A percentile compares a stretch with the other conserved stretches of the same genome.
These are phyloP conservation scores for Globisporangium megalacanthum DNA, from an alignment of 352 stramenopile species.

Conservation along the genomic window DNA sequence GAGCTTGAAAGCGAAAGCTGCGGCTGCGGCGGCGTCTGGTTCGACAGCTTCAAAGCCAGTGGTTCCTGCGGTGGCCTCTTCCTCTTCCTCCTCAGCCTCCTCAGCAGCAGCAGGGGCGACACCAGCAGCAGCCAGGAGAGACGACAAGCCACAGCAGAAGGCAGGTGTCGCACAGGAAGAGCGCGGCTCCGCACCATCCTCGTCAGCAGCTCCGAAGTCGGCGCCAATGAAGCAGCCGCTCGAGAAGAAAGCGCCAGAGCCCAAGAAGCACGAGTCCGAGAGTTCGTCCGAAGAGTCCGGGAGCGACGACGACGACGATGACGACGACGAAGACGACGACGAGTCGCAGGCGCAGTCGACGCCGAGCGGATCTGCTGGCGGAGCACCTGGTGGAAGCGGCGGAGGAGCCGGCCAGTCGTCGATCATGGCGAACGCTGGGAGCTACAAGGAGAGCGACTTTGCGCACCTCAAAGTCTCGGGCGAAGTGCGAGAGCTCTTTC, in stretches of 20 bases:
- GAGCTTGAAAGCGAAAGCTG: conserved; percentile 31
- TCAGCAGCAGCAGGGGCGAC: not conserved
- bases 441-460: conserved; percentile 89
- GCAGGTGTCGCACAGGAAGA: conserved; percentile 11
- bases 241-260: conserved; percentile 35
- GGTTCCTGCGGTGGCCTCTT: not conserved
- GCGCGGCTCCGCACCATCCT: not conserved
- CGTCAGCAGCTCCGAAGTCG: conserved; percentile 18
- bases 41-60: conserved; percentile 7
- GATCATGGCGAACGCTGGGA: conserved; percentile 61
- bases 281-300: conserved; percentile 67
- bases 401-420: conserved; percentile 29
- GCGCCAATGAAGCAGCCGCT: conserved; percentile 22
- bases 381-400: not conserved
- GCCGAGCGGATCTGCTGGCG: conserved; percentile 7
- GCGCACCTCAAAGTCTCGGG: conserved; percentile 84
- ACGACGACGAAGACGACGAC: conserved; percentile 52
- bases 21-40: conserved; percentile 2
- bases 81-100: not conserved
- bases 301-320: conserved; percentile 62
- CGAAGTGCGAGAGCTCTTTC: conserved; percentile 90
- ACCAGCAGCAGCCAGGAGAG: conserved; percentile 10
- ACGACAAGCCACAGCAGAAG: conserved; percentile 20
- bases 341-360: conserved; percentile 21
- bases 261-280: conserved; percentile 55